Conservation (phyloP, 2,329 filamentous ascomycete species). For the Chaetomium sp. region DNA sequence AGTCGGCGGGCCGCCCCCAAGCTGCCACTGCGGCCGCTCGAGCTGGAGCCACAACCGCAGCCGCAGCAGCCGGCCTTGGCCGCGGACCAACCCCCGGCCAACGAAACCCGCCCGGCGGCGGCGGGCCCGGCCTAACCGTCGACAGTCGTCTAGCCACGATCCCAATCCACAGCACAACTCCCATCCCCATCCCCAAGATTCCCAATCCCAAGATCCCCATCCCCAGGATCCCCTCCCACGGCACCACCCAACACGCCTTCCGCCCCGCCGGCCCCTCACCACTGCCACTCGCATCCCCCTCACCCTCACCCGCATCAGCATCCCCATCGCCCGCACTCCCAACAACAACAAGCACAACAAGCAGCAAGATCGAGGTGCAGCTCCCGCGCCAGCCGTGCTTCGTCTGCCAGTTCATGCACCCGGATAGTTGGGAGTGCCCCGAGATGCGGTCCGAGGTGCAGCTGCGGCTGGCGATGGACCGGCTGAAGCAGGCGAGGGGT, state of each 20-base stretch:
- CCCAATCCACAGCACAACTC: neutral
- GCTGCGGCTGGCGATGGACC: conserved; percentile 32
- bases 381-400: conserved; percentile 21
- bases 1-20: neutral
- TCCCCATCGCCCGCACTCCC: no score
- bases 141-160: neutral
- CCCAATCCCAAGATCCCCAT: conserved; percentile 7
- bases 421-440: conserved; percentile 31
- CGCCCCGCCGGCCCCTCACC: neutral
- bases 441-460: conserved; percentile 28
- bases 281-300: neutral
- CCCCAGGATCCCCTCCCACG: neutral
- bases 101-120: neutral
- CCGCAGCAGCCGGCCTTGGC: neutral
- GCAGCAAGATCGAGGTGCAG: neutral
- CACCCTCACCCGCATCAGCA: neutral
- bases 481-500: conserved; percentile 13
- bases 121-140: neutral
- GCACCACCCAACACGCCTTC: neutral
- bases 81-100: conserved; percentile 2
- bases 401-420: conserved; percentile 31
- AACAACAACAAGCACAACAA: neutral
- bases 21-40: conserved; percentile 10
- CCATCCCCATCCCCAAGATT: conserved; percentile 1
- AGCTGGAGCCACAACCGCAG: conserved; percentile 14